Conservation (phyloP, 2,329 filamentous ascomycete genomes). For the Colletotrichum nymphaeae region DNA sequence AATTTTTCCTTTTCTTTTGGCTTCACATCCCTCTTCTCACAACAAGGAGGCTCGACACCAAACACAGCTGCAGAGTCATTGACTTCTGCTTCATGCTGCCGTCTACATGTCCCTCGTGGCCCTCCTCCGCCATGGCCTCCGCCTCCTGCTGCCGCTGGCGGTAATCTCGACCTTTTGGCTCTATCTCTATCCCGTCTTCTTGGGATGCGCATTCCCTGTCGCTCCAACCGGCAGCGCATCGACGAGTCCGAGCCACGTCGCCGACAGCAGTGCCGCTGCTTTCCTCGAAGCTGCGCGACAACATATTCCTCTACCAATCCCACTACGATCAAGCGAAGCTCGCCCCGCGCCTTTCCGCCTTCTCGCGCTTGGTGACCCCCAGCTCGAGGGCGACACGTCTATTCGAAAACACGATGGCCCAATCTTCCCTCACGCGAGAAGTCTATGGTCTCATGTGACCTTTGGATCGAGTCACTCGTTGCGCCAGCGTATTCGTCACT, state of each 20-base stretch:
- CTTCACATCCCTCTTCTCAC: not conserved
- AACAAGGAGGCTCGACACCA: conserved; percentile 8
- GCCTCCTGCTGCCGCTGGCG: conserved; percentile 72
- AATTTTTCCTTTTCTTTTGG: not conserved
- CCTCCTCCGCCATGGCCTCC: conserved; percentile 67
- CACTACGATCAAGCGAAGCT: conserved; percentile 41
- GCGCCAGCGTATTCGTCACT: conserved; percentile 63
- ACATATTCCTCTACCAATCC: conserved; percentile 39
- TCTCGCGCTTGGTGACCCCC: conserved; percentile 89
- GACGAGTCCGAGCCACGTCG: conserved; percentile 19
- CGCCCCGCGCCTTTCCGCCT: conserved; percentile 81
- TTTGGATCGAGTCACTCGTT: conserved; percentile 60
- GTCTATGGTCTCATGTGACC: conserved; percentile 58
- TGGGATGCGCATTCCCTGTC: conserved; percentile 82
- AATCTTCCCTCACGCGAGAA: conserved; percentile 64
- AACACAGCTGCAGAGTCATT: conserved; percentile 27
- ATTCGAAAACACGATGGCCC: conserved; percentile 71
- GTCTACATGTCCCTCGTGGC: conserved; percentile 64
- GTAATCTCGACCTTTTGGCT: conserved; percentile 80
- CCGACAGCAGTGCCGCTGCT: conserved; percentile 40
- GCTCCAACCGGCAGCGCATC: conserved; percentile 46
- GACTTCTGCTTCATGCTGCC: conserved; percentile 30
- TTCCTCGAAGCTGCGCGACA: conserved; percentile 52
- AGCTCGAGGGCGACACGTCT: conserved; percentile 91
- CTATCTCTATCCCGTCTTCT: conserved; percentile 87